Percentiles rank a stretch among this genome's conserved stretches.
Evolutionary conservation across 2,329 filamentous ascomycete genomes (phyloP).

Genomic region (Neoscytalidium dimidiatum): DNA sequence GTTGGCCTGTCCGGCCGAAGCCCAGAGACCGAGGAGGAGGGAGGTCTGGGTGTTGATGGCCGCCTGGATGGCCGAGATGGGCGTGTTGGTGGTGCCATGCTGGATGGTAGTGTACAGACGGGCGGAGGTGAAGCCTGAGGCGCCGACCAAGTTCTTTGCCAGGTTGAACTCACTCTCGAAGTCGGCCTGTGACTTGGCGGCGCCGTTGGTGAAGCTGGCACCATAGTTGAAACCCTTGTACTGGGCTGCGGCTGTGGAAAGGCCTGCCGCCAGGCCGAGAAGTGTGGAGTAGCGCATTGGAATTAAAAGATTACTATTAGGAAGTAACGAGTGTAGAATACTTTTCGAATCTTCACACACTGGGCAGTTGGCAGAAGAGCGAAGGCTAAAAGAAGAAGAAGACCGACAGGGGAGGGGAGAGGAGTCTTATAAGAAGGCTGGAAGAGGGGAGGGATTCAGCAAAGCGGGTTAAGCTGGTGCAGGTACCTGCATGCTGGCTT

Average conservation of each 20-base stretch:
- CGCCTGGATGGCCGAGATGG: conserved; percentile 73
- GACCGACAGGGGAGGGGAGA: background rate
- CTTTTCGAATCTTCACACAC: background rate
- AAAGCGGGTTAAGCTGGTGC: background rate
- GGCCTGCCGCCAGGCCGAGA: conserved; percentile 16
- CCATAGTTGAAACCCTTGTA: conserved; percentile 75
- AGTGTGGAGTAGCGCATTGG: conserved; percentile 15
- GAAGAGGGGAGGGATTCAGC: background rate
- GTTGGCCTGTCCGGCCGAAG: conserved; percentile 63
- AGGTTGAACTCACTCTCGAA: conserved; percentile 71
- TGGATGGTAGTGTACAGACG: conserved; percentile 78
- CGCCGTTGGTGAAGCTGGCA: conserved; percentile 60
- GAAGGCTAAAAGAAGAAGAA: background rate
- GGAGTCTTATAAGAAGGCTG: background rate
- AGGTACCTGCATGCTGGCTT: background rate
- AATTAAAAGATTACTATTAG: background rate
- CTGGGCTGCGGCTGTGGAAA: conserved; percentile 32
- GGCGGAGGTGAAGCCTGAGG: conserved; percentile 67
- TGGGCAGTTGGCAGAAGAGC: background rate
- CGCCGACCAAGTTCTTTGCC: conserved; percentile 64
- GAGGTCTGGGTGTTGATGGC: conserved; percentile 78
- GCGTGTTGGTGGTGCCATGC: conserved; percentile 63
- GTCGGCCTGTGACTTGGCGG: conserved; percentile 62
- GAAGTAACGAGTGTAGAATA: background rate
- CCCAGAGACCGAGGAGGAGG: conserved; percentile 83